Conservation (phyloP, 164 flowering plant genomes). For the Malania oleifera region DNA sequence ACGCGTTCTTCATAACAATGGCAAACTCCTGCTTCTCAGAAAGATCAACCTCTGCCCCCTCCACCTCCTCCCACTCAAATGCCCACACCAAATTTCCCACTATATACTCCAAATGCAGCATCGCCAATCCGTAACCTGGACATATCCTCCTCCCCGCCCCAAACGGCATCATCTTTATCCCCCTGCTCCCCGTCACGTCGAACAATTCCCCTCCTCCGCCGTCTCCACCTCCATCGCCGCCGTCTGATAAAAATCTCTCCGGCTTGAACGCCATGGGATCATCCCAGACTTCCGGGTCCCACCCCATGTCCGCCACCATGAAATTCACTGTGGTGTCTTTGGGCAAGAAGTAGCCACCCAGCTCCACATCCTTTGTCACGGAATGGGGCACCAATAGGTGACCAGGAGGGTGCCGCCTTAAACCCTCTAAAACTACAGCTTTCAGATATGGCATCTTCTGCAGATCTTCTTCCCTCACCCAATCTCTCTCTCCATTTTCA, state of each 20-base stretch:
- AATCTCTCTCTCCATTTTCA: neutral
- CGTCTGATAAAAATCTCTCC: conserved; percentile 38
- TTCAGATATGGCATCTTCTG: conserved; percentile 26
- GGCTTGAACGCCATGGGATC: conserved; percentile 39
- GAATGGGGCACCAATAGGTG: conserved; percentile 33
- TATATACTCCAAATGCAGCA: conserved; percentile 24
- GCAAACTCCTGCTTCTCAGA: conserved; percentile 41
- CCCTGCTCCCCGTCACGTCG: conserved; percentile 37
- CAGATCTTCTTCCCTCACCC: conserved; percentile 27
- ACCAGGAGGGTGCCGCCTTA: conserved; percentile 38
- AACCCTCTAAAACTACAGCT: conserved; percentile 35
- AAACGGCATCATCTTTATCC: conserved; percentile 54
- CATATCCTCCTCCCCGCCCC: conserved; percentile 40
- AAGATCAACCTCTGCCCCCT: conserved; percentile 36
- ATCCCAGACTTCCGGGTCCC: conserved; percentile 32
- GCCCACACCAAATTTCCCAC: conserved; percentile 30
- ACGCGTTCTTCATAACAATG: conserved; percentile 42
- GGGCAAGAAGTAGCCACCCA: conserved; percentile 29
- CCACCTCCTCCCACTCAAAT: conserved; percentile 37
- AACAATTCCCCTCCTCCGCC: conserved; percentile 17
- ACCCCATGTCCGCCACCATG: conserved; percentile 30
- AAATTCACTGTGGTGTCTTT: conserved; percentile 26
- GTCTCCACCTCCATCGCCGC: neutral
- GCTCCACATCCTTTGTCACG: conserved; percentile 20
- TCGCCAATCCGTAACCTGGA: conserved; percentile 20